A percentile compares a stretch with the other conserved stretches of the same genome.
Evolutionary conservation across 345 rosid genomes (phyloP).

Genomic region (Boechera stricta): DNA sequence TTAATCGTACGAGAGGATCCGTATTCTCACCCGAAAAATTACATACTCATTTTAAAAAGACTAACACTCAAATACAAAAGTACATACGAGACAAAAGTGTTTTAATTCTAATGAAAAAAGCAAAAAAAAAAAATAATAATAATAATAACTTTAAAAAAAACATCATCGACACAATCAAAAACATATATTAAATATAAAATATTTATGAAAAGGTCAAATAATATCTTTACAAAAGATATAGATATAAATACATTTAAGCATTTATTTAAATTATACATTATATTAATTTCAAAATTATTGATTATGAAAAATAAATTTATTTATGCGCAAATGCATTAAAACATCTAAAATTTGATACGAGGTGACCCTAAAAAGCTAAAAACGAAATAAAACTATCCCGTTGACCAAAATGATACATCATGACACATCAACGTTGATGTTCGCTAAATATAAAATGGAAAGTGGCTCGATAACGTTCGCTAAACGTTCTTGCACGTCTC

Average conservation of each 20-base stretch:
- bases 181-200: not conserved
- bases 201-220: too few relatives aligned
- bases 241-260: not conserved
- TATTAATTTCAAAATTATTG: not conserved
- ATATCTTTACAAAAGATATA: not conserved
- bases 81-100: not conserved
- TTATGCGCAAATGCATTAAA: not conserved
- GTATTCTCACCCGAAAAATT: too few relatives aligned
- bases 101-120: not conserved
- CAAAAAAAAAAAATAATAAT: not conserved
- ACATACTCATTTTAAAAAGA: too few relatives aligned
- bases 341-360: not conserved
- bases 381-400: not conserved
- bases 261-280: not conserved
- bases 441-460: not conserved
- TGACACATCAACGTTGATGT: not conserved
- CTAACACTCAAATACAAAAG: too few relatives aligned
- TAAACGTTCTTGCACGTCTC: constrained; percentile 33
- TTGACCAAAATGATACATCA: constrained; percentile 7
- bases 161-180: not conserved
- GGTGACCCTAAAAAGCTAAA: not conserved
- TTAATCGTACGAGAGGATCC: too few relatives aligned
- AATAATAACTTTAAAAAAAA: not conserved
- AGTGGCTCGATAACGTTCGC: constrained; percentile 11
- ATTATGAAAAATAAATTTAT: not conserved